Evolutionary conservation across 305 asterid species (phyloP).

Genomic region (Solanum hybrid): DNA sequence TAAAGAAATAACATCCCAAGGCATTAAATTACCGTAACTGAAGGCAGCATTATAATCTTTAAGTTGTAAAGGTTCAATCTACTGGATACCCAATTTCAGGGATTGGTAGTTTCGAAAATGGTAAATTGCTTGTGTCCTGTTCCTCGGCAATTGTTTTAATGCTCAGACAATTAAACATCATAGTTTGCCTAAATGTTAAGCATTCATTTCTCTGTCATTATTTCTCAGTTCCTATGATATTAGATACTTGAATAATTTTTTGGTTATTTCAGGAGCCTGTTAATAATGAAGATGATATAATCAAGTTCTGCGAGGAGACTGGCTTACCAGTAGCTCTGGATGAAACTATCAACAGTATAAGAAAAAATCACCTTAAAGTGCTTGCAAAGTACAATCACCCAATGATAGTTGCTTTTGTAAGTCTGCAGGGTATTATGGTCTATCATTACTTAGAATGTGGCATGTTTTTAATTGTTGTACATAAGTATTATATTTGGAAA

Average conservation of each 20-base stretch:
- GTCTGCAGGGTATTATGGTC: constrained; percentile 11
- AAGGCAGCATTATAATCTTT: neutral
- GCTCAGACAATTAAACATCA: neutral
- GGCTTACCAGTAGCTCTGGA: constrained; percentile 93
- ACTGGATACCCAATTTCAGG: neutral
- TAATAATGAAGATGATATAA: constrained; percentile 57
- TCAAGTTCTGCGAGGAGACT: constrained; percentile 74
- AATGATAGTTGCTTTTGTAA: constrained; percentile 69
- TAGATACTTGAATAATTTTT: neutral
- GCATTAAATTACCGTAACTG: neutral
- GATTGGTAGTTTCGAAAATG: neutral
- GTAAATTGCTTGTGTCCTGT: neutral
- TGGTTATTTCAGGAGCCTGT: constrained; percentile 72
- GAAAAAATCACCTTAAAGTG: constrained; percentile 40
- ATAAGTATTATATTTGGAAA: neutral
- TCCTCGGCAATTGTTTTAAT: neutral
- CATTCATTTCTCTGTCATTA: neutral
- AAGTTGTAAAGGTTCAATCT: neutral
- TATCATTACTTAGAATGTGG: neutral
- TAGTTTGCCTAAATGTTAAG: neutral
- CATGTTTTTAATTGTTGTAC: neutral
- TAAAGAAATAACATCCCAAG: neutral
- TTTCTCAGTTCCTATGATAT: neutral
- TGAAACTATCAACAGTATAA: constrained; percentile 58
- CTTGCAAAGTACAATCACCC: constrained; percentile 65